Base-by-base conservation (phyloP, 768 basidiomycete species). In the Cantharellus cinnabarinus region DNA sequence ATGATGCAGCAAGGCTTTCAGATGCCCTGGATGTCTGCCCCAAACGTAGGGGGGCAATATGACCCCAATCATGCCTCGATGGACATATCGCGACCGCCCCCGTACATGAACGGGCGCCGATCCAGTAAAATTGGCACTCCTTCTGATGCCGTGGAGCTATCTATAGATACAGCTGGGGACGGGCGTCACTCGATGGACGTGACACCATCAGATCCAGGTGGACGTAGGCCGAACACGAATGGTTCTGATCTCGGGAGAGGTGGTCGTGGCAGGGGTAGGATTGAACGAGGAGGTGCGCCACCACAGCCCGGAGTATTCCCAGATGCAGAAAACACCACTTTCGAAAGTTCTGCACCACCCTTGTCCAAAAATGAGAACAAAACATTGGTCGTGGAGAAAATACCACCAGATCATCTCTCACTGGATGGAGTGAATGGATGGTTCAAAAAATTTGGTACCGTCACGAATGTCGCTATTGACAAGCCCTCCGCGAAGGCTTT, bases 351-450 rank as follows among this genome's bases (percentile, higher is more conserved):
- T 14, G 37, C 7, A 14, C 10, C 7, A 14, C 53, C 15, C 53
- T 38, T n/a, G 37, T 80, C 81, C 62, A 77, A 78, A 62, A 74
- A 81, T 60, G 78, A 77, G 61, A 81, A 82, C 69, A 85, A 82
- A 70, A 89, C 86, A 0, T 75, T 98, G 29, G 89, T 95, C 10
- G 84, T 98, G 41, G 89, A 95, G 70, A 91, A 91, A 72, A 93
- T 97, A 59, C 93, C 93, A 0, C 78, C 82, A 56, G 83, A 88
- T 62, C 82, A 85, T 63, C 76, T 94, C 44, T 78, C 78, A 10
- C 77, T 89, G 10, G 83, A 82, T 56, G 73, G 79, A 3, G 82
- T 98, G 58, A 87, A 85, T 65, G 78, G 75, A 20, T 91, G 89
- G 82, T 97, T 98, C 74, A 83, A 84, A 69, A 79, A 82, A 63